Percentiles rank a stretch among this genome's conserved stretches.
Conservation (phyloP, 352 stramenopile species). For the Plasmopara halstedii region DNA sequence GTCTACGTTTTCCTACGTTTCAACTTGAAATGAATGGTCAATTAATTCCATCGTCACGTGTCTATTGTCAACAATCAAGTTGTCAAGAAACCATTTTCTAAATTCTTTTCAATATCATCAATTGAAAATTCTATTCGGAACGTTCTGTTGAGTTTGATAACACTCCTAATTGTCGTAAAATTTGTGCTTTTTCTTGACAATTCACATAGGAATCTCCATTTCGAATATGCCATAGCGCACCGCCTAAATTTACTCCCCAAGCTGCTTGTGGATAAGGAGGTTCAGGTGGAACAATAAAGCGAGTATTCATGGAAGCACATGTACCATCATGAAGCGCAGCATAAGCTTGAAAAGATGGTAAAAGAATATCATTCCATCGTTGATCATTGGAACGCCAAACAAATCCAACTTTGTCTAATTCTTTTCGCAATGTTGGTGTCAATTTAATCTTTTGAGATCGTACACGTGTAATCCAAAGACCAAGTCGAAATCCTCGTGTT, state of each 20-base stretch:
- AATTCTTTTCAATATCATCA: too few relatives aligned
- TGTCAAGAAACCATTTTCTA: slow-evolving; percentile 26
- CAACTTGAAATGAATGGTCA: slow-evolving; percentile 22
- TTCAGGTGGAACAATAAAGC: slow-evolving; percentile 58
- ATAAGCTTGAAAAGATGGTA: slow-evolving; percentile 62
- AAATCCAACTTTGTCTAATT: slow-evolving; percentile 60
- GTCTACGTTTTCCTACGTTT: slow-evolving; percentile 49
- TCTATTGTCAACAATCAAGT: slow-evolving; percentile 34
- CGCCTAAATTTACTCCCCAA: slow-evolving; percentile 71
- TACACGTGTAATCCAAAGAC: slow-evolving; percentile 65
- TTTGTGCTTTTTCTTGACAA: slow-evolving; percentile 57
- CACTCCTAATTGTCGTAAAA: slow-evolving; percentile 45
- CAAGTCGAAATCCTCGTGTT: slow-evolving; percentile 53
- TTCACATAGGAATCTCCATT: slow-evolving; percentile 75
- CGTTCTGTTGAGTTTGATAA: too few relatives aligned
- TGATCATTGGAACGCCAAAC: slow-evolving; percentile 69
- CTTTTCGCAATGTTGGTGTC: slow-evolving; percentile 25
- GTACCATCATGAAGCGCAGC: slow-evolving; percentile 38
- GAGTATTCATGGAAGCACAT: slow-evolving; percentile 65
- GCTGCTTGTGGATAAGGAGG: slow-evolving; percentile 42
- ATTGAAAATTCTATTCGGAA: too few relatives aligned
- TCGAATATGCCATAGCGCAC: slow-evolving; percentile 76
- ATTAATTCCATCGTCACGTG: slow-evolving; percentile 17
- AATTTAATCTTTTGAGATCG: slow-evolving; percentile 41
- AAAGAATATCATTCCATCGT: slow-evolving; percentile 51